These are phyloP conservation scores for Hortaea sp. DNA, from an alignment of 2,329 filamentous ascomycete genomes.

Conservation along the genomic window DNA sequence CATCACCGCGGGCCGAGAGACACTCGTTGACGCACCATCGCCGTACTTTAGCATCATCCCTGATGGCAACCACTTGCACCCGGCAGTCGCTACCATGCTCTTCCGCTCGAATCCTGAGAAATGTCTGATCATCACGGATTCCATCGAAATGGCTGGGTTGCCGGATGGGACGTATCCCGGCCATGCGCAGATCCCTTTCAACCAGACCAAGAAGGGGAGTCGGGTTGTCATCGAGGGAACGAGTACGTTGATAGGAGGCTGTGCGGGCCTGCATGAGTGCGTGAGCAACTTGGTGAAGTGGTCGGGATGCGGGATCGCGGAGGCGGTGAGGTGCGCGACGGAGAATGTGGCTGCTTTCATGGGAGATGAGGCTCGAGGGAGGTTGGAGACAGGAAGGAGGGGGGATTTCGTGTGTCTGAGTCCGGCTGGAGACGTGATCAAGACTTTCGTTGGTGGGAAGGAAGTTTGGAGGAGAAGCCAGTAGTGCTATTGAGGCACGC, in stretches of 20 bases:
- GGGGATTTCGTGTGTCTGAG: slow-evolving; percentile 42
- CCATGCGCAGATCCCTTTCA: slow-evolving; percentile 41
- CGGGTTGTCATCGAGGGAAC: slow-evolving; percentile 43
- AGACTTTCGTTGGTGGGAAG: slow-evolving; percentile 41
- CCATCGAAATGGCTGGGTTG: slow-evolving; percentile 44
- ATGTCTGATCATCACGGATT: slow-evolving; percentile 45
- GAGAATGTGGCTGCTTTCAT: slow-evolving; percentile 43
- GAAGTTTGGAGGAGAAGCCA: slow-evolving; percentile 27
- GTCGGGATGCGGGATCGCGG: slow-evolving; percentile 37
- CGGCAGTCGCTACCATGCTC: slow-evolving; percentile 38
- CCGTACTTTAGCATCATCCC: slow-evolving; percentile 46
- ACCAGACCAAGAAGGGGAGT: slow-evolving; percentile 40
- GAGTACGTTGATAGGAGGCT: slow-evolving; percentile 45
- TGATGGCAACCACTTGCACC: slow-evolving; percentile 46
- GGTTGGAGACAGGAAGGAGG: slow-evolving; percentile 34
- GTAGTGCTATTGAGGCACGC: no score
- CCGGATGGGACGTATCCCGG: slow-evolving; percentile 40
- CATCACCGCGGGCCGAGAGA: slow-evolving; percentile 15
- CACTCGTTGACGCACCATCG: slow-evolving; percentile 3
- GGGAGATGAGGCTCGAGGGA: slow-evolving; percentile 35
- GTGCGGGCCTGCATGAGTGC: slow-evolving; percentile 41
- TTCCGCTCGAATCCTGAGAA: slow-evolving; percentile 37
- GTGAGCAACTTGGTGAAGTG: slow-evolving; percentile 40
- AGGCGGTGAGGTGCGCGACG: slow-evolving; percentile 40
- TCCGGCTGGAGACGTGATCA: slow-evolving; percentile 35